These are phyloP conservation scores for Exophiala oligosperma DNA, from an alignment of 2,329 filamentous ascomycete genomes.

Conservation along the genomic window DNA sequence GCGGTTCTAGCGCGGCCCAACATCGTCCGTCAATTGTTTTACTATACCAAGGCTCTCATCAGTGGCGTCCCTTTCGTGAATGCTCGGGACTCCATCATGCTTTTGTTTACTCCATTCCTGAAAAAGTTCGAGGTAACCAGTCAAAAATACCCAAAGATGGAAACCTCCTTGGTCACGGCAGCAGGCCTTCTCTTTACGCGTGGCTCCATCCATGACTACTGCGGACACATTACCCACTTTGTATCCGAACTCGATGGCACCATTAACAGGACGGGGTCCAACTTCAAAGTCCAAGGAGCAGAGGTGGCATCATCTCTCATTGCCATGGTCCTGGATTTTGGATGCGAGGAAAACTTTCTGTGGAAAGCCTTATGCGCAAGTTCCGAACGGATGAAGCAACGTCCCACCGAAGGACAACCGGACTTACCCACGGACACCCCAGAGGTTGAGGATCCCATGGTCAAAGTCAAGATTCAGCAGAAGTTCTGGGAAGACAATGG, in stretches of 20 bases:
- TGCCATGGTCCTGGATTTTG: slow-evolving; percentile 57
- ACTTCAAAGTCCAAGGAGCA: slow-evolving; percentile 55
- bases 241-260: slow-evolving; percentile 48
- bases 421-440: not conserved
- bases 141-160: slow-evolving; percentile 36
- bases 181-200: slow-evolving; percentile 52
- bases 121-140: slow-evolving; percentile 36
- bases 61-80: slow-evolving; percentile 56
- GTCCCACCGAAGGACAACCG: slow-evolving; percentile 3
- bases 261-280: slow-evolving; percentile 47
- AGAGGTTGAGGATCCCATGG: slow-evolving; percentile 13
- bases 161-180: slow-evolving; percentile 53
- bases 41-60: slow-evolving; percentile 59
- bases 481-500: slow-evolving; percentile 26
- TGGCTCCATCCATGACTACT: slow-evolving; percentile 39
- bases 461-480: slow-evolving; percentile 18
- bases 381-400: slow-evolving; percentile 12
- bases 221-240: slow-evolving; percentile 42
- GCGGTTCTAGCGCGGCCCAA: slow-evolving; percentile 65
- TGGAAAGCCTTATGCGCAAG: slow-evolving; percentile 32
- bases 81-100: slow-evolving; percentile 57
- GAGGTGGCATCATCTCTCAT: slow-evolving; percentile 57
- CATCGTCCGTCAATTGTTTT: slow-evolving; percentile 53
- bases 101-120: slow-evolving; percentile 55
- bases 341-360: slow-evolving; percentile 38